Conservation (phyloP, 306 rosid species). For the Clitoria ternatea region DNA sequence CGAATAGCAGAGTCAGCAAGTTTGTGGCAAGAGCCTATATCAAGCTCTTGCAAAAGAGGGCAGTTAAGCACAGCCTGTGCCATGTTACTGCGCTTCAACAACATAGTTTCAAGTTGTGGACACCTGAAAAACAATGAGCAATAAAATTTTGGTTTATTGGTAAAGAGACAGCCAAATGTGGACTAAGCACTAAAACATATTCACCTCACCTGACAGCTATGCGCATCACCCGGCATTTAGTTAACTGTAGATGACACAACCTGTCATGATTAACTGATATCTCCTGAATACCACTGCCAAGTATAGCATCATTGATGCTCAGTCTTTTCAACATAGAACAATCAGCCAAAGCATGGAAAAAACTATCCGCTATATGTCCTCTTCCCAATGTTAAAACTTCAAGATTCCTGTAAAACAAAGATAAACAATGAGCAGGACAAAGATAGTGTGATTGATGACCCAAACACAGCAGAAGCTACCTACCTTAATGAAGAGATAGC, state of each 20-base stretch:
- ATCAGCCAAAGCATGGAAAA: conserved; percentile 64
- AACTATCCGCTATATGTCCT: conserved; percentile 55
- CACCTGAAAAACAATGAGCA: conserved; percentile 47
- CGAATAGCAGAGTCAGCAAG: conserved; percentile 90
- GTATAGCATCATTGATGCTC: conserved; percentile 63
- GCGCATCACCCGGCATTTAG: conserved; percentile 76
- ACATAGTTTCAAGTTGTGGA: conserved; percentile 80
- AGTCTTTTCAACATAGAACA: conserved; percentile 58
- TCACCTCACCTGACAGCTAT: conserved; percentile 84
- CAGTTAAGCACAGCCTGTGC: conserved; percentile 76
- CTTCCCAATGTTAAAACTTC: conserved; percentile 66
- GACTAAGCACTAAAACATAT: background rate
- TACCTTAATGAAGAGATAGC: conserved; percentile 68
- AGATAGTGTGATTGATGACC: background rate
- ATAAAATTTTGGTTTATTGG: conserved; percentile 4
- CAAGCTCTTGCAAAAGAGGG: conserved; percentile 70
- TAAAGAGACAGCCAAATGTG: background rate
- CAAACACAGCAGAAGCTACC: background rate
- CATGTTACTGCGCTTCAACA: conserved; percentile 85
- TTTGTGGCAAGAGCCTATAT: conserved; percentile 80
- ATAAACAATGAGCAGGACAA: conserved; percentile 22
- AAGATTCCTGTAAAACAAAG: conserved; percentile 52
- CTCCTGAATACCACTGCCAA: conserved; percentile 77
- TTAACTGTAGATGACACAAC: conserved; percentile 61
- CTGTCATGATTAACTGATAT: conserved; percentile 66